phyloP scores from a whole-genome alignment of 1,139 yeast genomes.

The Pichia sp. region DNA sequence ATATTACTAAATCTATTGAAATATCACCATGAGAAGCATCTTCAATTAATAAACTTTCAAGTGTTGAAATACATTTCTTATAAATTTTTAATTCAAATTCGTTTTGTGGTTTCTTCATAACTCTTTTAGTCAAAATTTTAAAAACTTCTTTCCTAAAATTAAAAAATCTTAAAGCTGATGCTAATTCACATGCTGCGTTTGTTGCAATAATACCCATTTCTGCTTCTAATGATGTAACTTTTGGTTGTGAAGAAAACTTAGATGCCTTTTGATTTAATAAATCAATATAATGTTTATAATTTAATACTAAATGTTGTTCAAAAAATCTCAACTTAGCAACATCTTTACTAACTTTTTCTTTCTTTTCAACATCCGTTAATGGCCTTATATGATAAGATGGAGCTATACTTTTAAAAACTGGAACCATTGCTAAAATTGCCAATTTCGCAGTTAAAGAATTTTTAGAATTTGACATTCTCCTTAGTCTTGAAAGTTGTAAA shows the following conservation, averaged over 20 bases:
- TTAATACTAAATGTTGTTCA: slow-evolving; percentile 68
- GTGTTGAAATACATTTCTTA: slow-evolving; percentile 52
- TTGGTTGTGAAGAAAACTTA: slow-evolving; percentile 37
- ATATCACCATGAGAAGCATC: slow-evolving; percentile 75
- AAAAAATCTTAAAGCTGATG: slow-evolving; percentile 66
- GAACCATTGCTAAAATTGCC: slow-evolving; percentile 71
- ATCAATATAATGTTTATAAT: slow-evolving; percentile 66
- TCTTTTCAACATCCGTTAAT: slow-evolving; percentile 70
- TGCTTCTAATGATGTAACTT: slow-evolving; percentile 34
- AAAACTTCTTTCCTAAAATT: slow-evolving; percentile 73
- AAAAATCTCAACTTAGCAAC: slow-evolving; percentile 68
- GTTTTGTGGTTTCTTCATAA: slow-evolving; percentile 48
- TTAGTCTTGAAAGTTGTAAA: slow-evolving; percentile 56
- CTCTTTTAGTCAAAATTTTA: slow-evolving; percentile 57
- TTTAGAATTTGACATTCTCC: slow-evolving; percentile 65
- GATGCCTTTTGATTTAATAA: slow-evolving; percentile 41
- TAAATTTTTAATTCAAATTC: slow-evolving; percentile 46
- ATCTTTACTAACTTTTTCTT: slow-evolving; percentile 78
- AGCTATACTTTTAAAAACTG: slow-evolving; percentile 77
- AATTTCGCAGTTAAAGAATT: slow-evolving; percentile 67
- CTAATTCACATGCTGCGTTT: slow-evolving; percentile 75
- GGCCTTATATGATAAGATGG: slow-evolving; percentile 88
- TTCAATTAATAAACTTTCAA: slow-evolving; percentile 58
- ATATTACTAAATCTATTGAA: slow-evolving; percentile 64
- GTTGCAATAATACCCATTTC: slow-evolving; percentile 55